Percentiles rank a stretch among this genome's conserved stretches.
phyloP scores from a whole-genome alignment of 345 rosid genomes.

The Arabis hirsuta region DNA sequence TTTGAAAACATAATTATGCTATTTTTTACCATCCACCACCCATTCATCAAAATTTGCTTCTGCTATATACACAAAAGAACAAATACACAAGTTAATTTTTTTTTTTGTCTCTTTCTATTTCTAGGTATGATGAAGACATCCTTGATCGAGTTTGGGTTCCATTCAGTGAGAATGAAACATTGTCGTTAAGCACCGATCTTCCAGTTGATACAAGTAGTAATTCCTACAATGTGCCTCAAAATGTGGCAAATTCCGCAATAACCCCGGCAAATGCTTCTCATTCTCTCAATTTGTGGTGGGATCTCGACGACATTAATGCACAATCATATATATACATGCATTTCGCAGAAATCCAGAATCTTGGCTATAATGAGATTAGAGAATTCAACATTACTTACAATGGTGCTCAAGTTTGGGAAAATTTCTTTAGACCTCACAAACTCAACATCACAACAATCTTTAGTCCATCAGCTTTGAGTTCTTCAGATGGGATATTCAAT shows the following conservation, averaged over 20 bases:
- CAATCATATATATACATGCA: slow-evolving; percentile 50
- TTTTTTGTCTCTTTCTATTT: slow-evolving; percentile 1
- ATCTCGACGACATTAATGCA: background rate
- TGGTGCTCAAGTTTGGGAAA: slow-evolving; percentile 32
- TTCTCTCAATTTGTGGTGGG: slow-evolving; percentile 22
- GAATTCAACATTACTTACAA: slow-evolving; percentile 41
- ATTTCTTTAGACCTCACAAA: slow-evolving; percentile 36
- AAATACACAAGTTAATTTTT: too few relatives aligned
- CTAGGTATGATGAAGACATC: slow-evolving; percentile 51
- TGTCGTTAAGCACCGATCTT: slow-evolving; percentile 15
- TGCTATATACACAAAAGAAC: too few relatives aligned
- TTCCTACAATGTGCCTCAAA: slow-evolving; percentile 39
- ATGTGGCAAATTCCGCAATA: slow-evolving; percentile 38
- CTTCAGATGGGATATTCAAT: slow-evolving; percentile 26
- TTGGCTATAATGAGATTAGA: slow-evolving; percentile 38
- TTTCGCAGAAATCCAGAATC: slow-evolving; percentile 49
- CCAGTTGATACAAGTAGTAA: background rate
- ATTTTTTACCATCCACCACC: too few relatives aligned
- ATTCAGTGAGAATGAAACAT: background rate
- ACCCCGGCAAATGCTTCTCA: slow-evolving; percentile 33
- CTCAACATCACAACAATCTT: slow-evolving; percentile 38
- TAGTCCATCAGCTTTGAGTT: slow-evolving; percentile 26
- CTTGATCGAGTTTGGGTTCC: slow-evolving; percentile 54
- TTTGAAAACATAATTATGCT: background rate
- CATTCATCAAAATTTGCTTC: too few relatives aligned